phyloP scores from a whole-genome alignment of 2,329 filamentous ascomycete genomes.

The Allantophomopsis lycopodina region DNA sequence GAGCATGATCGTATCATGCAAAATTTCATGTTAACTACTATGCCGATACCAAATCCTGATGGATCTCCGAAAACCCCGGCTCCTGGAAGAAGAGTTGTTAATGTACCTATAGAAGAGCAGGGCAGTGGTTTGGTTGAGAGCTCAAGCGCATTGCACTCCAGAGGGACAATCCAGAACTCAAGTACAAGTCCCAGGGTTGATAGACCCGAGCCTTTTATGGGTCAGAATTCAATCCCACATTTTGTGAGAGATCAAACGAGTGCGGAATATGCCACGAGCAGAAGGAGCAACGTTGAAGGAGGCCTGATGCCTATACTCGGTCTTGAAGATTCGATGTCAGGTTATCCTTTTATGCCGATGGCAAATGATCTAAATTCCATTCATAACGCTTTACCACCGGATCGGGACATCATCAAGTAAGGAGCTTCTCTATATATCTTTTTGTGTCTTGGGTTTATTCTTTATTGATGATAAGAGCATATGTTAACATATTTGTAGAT shows the following conservation, averaged over 20 bases:
- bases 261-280: neutral
- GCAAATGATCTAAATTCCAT: conserved; percentile 24
- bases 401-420: neutral
- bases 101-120: neutral
- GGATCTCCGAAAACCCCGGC: neutral
- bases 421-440: neutral
- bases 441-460: too few species aligned
- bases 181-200: neutral
- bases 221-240: neutral
- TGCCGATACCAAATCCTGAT: neutral
- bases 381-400: neutral
- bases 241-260: neutral
- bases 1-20: conserved; percentile 19
- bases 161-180: neutral
- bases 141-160: neutral
- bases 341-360: neutral
- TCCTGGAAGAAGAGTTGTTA: neutral
- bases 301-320: conserved; percentile 49
- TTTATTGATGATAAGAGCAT: conserved; percentile 22
- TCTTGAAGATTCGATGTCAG: conserved; percentile 20
- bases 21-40: neutral
- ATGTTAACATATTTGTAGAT: conserved; percentile 22
- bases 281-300: conserved; percentile 41
- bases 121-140: neutral
- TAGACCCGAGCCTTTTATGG: neutral